A percentile compares a stretch with the other conserved stretches of the same genome.
Evolutionary conservation across 192 early-diverging fungal species (phyloP).

Genomic region (Thoreauomyces humboldtii): DNA sequence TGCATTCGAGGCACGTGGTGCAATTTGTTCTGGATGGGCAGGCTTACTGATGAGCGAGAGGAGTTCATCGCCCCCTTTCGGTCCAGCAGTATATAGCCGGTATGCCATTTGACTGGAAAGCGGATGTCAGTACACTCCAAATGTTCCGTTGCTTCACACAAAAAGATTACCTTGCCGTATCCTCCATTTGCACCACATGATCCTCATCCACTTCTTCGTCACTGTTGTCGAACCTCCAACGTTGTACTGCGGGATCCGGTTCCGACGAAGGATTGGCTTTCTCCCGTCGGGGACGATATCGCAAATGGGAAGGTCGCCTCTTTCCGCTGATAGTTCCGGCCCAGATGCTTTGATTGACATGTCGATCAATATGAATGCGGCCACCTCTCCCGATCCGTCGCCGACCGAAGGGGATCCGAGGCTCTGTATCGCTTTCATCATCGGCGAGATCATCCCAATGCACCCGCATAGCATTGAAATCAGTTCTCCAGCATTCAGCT

Average conservation of each 20-base stretch:
- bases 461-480: conserved; percentile 1
- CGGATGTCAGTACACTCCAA: too few species aligned
- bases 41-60: conserved; percentile 20
- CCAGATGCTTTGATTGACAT: conserved; percentile 26
- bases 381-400: conserved; percentile 75
- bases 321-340: background rate
- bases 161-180: conserved; percentile 14
- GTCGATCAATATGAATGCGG: conserved; percentile 72
- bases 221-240: conserved; percentile 23
- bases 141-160: too few species aligned
- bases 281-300: too few species aligned
- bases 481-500: conserved; percentile 26
- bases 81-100: conserved; percentile 17
- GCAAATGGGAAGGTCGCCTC: background rate
- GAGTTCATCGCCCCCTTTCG: conserved; percentile 17
- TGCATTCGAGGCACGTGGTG: conserved; percentile 4
- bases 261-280: too few species aligned
- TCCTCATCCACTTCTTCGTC: conserved; percentile 32
- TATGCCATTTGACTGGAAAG: conserved; percentile 10
- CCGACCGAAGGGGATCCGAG: conserved; percentile 42
- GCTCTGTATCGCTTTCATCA: conserved; percentile 19
- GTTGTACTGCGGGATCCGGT: background rate
- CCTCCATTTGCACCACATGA: background rate
- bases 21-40: conserved; percentile 24
- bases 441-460: conserved; percentile 1